Percentiles rank a stretch among this genome's conserved stretches.
phyloP scores from a whole-genome alignment of 257 asterid genomes.

The Solanum paucissectum region DNA sequence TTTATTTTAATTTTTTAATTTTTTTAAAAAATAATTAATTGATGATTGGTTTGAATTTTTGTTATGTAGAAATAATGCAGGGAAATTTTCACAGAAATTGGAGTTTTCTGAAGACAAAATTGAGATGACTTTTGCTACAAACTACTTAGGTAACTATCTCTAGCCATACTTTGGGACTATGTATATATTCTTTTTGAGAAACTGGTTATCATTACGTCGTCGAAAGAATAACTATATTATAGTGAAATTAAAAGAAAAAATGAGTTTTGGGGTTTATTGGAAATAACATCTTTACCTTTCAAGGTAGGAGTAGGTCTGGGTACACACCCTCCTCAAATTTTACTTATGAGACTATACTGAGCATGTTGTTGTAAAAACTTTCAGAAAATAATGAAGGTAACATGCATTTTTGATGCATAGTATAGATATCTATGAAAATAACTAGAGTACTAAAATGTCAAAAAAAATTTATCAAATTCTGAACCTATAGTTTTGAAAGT shows the following conservation, averaged over 20 bases:
- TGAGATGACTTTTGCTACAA: slow-evolving; percentile 94
- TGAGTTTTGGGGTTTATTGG: rapidly evolving
- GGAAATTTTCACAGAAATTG: slow-evolving; percentile 78
- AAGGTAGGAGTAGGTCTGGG: background rate
- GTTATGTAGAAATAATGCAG: slow-evolving; percentile 89
- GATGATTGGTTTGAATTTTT: background rate
- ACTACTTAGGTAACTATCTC: slow-evolving; percentile 51
- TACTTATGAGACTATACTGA: background rate
- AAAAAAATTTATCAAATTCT: too few relatives aligned
- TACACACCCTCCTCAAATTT: background rate
- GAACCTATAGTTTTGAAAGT: background rate
- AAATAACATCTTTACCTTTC: background rate
- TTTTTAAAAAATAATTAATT: background rate
- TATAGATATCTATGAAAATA: background rate
- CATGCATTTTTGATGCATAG: background rate
- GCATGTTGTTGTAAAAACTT: too few relatives aligned
- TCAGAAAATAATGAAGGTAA: background rate
- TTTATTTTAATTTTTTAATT: too few relatives aligned
- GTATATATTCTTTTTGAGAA: background rate
- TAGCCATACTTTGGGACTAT: background rate
- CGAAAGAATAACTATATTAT: background rate
- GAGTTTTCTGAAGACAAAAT: slow-evolving; percentile 87
- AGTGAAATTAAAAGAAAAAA: background rate
- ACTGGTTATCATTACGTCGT: background rate
- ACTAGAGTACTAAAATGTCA: background rate